Conservation (phyloP, 2,329 filamentous ascomycete species). For the Graphiopsis chlorocephala region DNA sequence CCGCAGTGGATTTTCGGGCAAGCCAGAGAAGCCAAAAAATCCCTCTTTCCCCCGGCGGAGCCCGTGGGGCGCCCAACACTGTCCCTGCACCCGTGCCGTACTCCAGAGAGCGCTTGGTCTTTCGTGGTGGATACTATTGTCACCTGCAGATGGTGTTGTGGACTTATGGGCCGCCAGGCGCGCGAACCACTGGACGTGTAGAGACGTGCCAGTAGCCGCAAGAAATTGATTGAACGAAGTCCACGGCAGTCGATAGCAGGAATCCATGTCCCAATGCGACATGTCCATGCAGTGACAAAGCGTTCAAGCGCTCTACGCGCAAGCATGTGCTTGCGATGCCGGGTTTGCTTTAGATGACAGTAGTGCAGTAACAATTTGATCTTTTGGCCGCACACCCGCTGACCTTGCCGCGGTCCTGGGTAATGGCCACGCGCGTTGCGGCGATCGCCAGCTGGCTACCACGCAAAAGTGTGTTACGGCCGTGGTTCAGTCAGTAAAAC, state of each 20-base stretch:
- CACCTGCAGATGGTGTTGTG: constrained; percentile 12
- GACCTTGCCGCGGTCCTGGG: background rate
- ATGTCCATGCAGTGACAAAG: background rate
- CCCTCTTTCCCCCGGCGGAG: constrained; percentile 12
- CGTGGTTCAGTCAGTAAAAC: background rate
- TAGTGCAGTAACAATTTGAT: background rate
- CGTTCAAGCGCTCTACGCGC: background rate
- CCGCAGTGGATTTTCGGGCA: constrained; percentile 11
- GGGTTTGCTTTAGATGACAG: constrained; percentile 1
- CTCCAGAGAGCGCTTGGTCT: constrained; percentile 8
- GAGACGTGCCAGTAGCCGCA: background rate
- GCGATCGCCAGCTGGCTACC: background rate
- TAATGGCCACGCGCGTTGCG: background rate
- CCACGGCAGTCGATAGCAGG: background rate
- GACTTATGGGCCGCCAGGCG: background rate
- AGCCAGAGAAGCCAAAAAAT: constrained; percentile 12
- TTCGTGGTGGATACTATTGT: background rate
- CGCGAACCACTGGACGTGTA: constrained; percentile 6
- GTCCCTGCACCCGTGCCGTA: constrained; percentile 8
- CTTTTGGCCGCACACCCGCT: background rate
- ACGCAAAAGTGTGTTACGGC: constrained; percentile 1
- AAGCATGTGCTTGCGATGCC: background rate
- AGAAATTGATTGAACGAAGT: background rate
- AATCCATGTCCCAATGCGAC: background rate
- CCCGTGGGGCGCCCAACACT: constrained; percentile 16